Conservation (phyloP, 1,284 basidiomycete species). For the Sporisorium iseilematis-ciliati region DNA sequence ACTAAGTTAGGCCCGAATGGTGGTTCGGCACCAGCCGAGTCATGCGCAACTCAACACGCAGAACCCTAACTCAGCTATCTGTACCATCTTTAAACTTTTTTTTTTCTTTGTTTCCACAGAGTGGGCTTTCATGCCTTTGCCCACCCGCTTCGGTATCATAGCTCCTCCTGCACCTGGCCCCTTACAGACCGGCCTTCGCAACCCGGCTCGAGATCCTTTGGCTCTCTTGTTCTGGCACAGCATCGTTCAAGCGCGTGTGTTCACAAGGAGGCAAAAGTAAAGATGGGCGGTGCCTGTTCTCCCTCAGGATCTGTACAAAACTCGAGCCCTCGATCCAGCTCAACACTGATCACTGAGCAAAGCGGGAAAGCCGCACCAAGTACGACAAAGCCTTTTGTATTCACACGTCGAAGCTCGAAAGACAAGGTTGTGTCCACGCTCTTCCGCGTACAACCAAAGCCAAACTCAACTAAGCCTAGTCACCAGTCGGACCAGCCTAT, state of each 20-base stretch:
- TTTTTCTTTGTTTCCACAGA: not conserved
- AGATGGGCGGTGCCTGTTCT: too few relatives aligned
- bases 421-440: constrained; percentile 13
- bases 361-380: too few relatives aligned
- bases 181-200: constrained; percentile 2
- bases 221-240: not conserved
- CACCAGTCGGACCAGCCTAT: constrained; percentile 15
- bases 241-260: too few relatives aligned
- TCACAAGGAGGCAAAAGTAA: too few relatives aligned
- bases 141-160: not conserved
- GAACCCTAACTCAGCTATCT: constrained; percentile 2
- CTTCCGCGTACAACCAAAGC: constrained; percentile 12
- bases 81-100: constrained; percentile 2
- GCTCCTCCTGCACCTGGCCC: constrained; percentile 10
- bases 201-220: not conserved
- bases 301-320: too few relatives aligned
- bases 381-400: too few relatives aligned
- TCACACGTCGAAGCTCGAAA: too few relatives aligned
- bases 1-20: not conserved
- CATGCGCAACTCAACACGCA: constrained; percentile 3
- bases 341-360: too few relatives aligned
- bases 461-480: not conserved
- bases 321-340: too few relatives aligned
- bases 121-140: not conserved
- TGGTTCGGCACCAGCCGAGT: constrained; percentile 4